A percentile compares a stretch with the other conserved stretches of the same genome.
Conservation (phyloP, 2,329 filamentous ascomycete species). For the Microcera coccophila region DNA sequence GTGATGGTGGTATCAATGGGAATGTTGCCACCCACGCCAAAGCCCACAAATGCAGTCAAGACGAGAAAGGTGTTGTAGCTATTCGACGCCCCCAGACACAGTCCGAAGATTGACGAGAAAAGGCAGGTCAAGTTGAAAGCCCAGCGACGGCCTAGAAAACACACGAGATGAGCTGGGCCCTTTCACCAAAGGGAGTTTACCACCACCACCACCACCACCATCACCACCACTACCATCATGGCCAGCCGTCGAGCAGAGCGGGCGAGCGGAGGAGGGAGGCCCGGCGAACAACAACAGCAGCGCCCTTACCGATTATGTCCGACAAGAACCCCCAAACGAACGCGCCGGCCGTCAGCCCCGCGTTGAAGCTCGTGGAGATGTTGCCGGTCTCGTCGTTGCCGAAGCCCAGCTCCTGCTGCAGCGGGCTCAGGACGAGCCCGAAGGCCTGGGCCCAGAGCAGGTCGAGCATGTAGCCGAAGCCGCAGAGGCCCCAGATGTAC, state of each 20-base stretch:
- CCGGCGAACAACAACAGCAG: no score
- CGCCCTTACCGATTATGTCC: constrained; percentile 41
- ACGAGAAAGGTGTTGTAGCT: constrained; percentile 49
- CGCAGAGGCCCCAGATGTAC: constrained; percentile 50
- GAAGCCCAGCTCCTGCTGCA: constrained; percentile 56
- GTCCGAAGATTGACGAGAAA: constrained; percentile 50
- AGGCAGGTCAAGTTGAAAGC: constrained; percentile 57
- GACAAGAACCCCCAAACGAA: constrained; percentile 54
- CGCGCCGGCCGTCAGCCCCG: constrained; percentile 52
- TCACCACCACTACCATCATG: no score
- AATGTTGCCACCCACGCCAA: constrained; percentile 52
- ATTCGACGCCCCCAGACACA: constrained; percentile 47
- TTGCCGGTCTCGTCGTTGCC: constrained; percentile 36
- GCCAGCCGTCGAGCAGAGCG: no score
- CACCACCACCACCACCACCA: neutral
- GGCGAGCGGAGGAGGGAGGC: no score
- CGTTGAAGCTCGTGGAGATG: constrained; percentile 52
- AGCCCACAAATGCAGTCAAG: constrained; percentile 51
- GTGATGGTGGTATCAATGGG: constrained; percentile 54
- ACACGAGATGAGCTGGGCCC: constrained; percentile 38
- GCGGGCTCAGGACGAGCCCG: constrained; percentile 47
- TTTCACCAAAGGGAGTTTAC: neutral
- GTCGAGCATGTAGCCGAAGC: constrained; percentile 54
- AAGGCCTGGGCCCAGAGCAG: constrained; percentile 57
- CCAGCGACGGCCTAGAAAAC: constrained; percentile 37